Evolutionary conservation across 2,329 filamentous ascomycete species (phyloP), one percentile per base, ranked within the genome.

Genomic region (Hirsutella thompsonii): DNA sequence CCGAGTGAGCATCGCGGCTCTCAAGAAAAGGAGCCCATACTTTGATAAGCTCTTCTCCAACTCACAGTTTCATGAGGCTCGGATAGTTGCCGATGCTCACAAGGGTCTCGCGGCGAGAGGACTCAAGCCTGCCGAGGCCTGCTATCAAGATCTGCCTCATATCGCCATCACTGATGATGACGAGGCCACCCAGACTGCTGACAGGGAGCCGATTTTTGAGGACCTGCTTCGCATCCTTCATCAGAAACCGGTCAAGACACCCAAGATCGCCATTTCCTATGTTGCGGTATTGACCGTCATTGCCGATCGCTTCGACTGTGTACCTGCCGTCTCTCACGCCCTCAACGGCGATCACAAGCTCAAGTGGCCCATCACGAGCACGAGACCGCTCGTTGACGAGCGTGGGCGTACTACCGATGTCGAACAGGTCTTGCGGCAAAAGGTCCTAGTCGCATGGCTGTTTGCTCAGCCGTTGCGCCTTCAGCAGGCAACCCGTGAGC

Each of bases 261-360:
- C 51, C 4, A 49, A 48, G 20, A 64, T 70, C 18, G 69, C 13
- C 20, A 38, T 84, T 47, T 61, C 72, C 6, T 81, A 81, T 47
- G 65, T 83, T 10, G 74, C 78, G 13, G 81, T 80, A 2, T 62
- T 88, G 33, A 76, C 80, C 33, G 70, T 86, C 39, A 70, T 85
- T 42, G 81, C 82, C 9, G 83, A 88, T 56, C 74, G 81, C 36
- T 88, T 86, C 58, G 79, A 82, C 59, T 81, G 79, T 44, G 60
- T 76, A 2, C 56, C 65, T 3, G 55, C 66, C 10, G 67, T 86
- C 2, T 65, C 72, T 8, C 64, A 63, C 37, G 74, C 76, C 46
- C 57, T 81, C 16, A 67, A 66, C 37, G 55, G 58, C 13, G 55
- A 64, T 10, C 52, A 68, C 37, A 74, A 67, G 51, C 70, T 73